A percentile compares a stretch with the other conserved stretches of the same genome.
phyloP scores from a whole-genome alignment of 768 basidiomycete species.

The Fomitopsis serialis region DNA sequence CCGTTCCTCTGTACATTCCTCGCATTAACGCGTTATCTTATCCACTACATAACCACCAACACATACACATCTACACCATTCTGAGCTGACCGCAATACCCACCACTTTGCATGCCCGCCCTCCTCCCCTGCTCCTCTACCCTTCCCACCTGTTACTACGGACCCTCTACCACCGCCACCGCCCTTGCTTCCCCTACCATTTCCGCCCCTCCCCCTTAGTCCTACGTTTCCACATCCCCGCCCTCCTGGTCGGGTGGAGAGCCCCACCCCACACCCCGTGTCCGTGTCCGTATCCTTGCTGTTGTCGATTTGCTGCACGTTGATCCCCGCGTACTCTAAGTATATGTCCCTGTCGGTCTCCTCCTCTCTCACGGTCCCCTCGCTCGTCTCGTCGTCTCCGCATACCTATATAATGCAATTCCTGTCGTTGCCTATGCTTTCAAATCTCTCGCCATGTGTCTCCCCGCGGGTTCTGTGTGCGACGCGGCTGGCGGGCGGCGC shows the following conservation, averaged over 20 bases:
- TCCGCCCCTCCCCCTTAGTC: not conserved
- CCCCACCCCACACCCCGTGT: not conserved
- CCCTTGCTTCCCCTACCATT: not conserved
- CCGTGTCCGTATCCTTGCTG: not conserved
- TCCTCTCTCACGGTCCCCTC: conserved; percentile 9
- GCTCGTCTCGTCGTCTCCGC: conserved; percentile 18
- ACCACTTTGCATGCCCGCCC: not conserved
- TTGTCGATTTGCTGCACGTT: conserved; percentile 2
- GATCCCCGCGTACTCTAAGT: not conserved
- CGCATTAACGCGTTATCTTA: not conserved
- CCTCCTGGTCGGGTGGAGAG: not conserved
- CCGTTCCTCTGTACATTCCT: not conserved
- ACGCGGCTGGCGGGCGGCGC: too few species aligned
- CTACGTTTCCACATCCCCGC: not conserved
- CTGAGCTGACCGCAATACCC: not conserved
- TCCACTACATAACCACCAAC: not conserved
- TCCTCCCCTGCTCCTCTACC: not conserved
- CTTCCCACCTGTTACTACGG: not conserved
- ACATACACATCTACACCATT: not conserved
- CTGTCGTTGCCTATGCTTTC: not conserved
- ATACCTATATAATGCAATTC: conserved; percentile 15
- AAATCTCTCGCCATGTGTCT: not conserved
- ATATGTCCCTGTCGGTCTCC: not conserved
- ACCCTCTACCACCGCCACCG: not conserved
- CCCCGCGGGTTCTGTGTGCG: too few species aligned